Evolutionary conservation across 331 rosid species (phyloP).

Genomic region (Spiraea crenata): DNA sequence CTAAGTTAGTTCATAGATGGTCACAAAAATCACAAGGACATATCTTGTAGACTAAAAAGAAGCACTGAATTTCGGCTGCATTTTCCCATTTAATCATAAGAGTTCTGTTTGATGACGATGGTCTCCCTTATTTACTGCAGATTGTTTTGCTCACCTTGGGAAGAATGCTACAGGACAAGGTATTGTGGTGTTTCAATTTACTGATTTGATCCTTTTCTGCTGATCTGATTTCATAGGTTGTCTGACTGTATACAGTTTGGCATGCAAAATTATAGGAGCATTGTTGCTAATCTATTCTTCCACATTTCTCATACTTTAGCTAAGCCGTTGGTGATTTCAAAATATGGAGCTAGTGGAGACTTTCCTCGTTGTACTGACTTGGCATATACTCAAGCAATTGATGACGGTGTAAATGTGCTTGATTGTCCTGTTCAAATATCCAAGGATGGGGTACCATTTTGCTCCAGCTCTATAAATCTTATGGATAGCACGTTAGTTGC

Average conservation of each 20-base stretch:
- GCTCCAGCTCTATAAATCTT: slow-evolving; percentile 72
- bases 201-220: slow-evolving; percentile 19
- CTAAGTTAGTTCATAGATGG: background rate
- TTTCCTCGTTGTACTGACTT: slow-evolving; percentile 70
- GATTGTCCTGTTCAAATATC: slow-evolving; percentile 97
- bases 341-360: slow-evolving; percentile 92
- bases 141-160: slow-evolving; percentile 66
- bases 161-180: slow-evolving; percentile 51
- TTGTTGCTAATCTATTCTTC: slow-evolving; percentile 33
- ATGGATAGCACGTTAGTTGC: slow-evolving; percentile 62
- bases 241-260: slow-evolving; percentile 17
- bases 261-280: background rate
- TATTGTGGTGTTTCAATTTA: slow-evolving; percentile 26
- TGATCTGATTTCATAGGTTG: slow-evolving; percentile 5
- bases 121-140: slow-evolving; percentile 50
- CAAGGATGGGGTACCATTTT: slow-evolving; percentile 75
- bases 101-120: slow-evolving; percentile 19
- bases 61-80: background rate
- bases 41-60: background rate
- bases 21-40: background rate
- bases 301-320: slow-evolving; percentile 41
- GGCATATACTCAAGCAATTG: slow-evolving; percentile 65
- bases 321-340: slow-evolving; percentile 67
- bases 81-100: background rate
- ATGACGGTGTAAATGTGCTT: slow-evolving; percentile 71